These are phyloP conservation scores for Ilyonectria sp. DNA, from an alignment of 2,329 filamentous ascomycete species.

Conservation along the genomic window DNA sequence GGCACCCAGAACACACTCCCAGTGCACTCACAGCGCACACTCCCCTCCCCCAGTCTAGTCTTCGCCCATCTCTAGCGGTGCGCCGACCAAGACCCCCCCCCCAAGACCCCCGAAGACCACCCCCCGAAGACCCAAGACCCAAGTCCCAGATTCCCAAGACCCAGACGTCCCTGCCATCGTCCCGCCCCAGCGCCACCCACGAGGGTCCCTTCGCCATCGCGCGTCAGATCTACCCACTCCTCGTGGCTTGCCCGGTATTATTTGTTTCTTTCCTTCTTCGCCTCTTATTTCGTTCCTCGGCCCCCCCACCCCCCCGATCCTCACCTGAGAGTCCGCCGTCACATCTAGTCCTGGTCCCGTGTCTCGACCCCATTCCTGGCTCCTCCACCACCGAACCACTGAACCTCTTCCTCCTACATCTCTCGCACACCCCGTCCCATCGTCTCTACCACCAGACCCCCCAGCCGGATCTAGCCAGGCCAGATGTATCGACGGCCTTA, in stretches of 20 bases:
- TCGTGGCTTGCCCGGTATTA: constrained; percentile 41
- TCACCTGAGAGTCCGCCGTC: constrained; percentile 48
- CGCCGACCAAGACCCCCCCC: not conserved
- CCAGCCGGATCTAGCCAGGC: constrained; percentile 52
- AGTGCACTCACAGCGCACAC: constrained; percentile 20
- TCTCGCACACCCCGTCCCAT: constrained; percentile 41
- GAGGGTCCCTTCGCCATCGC: constrained; percentile 51
- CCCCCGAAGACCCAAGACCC: constrained; percentile 33
- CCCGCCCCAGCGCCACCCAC: constrained; percentile 54
- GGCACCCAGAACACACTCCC: constrained; percentile 15
- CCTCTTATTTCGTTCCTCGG: constrained; percentile 45
- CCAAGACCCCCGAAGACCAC: constrained; percentile 25
- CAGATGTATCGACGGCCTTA: constrained; percentile 57
- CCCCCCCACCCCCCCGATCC: constrained; percentile 43
- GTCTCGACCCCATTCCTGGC: constrained; percentile 49
- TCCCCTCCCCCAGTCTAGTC: constrained; percentile 37
- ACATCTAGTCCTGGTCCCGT: constrained; percentile 48
- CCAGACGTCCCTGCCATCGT: constrained; percentile 45
- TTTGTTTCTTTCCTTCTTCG: constrained; percentile 43
- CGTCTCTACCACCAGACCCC: constrained; percentile 41
- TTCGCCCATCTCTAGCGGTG: constrained; percentile 34
- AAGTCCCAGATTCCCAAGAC: constrained; percentile 36
- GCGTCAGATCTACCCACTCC: constrained; percentile 53
- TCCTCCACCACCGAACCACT: constrained; percentile 39
- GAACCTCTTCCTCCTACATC: constrained; percentile 30